Evolutionary conservation across 75 land plant genomes (phyloP).

Genomic region (Chamaecyparis obtusa): DNA sequence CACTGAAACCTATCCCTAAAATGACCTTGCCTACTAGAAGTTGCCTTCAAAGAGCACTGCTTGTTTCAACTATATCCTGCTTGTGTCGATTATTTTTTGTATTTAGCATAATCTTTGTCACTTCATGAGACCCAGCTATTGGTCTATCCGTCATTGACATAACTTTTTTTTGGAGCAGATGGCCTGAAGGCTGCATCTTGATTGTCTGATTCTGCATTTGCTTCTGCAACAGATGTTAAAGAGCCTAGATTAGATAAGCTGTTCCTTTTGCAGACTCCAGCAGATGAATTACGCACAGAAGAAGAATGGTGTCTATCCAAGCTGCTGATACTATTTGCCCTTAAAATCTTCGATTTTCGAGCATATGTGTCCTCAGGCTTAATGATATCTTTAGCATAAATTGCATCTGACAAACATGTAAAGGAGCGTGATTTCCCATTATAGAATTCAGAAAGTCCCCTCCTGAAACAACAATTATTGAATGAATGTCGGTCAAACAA

Average conservation of each 20-base stretch:
- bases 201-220: neutral
- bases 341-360: neutral
- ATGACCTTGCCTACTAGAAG: neutral
- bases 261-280: neutral
- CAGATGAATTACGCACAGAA: neutral
- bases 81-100: neutral
- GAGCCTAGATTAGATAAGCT: neutral
- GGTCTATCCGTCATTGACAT: neutral
- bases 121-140: neutral
- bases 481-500: neutral
- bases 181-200: neutral
- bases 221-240: neutral
- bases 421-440: slow-evolving; percentile 1
- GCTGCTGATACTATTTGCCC: slow-evolving; percentile 1
- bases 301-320: neutral
- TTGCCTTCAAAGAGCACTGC: neutral
- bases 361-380: neutral
- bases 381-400: neutral
- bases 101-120: neutral
- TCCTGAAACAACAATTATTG: neutral
- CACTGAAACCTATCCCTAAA: neutral
- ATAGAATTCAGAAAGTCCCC: slow-evolving; percentile 1
- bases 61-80: neutral
- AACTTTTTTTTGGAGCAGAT: neutral
- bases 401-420: neutral